phyloP scores from a whole-genome alignment of 495 filamentous ascomycete genomes.

The Aspergillus bridgeri region DNA sequence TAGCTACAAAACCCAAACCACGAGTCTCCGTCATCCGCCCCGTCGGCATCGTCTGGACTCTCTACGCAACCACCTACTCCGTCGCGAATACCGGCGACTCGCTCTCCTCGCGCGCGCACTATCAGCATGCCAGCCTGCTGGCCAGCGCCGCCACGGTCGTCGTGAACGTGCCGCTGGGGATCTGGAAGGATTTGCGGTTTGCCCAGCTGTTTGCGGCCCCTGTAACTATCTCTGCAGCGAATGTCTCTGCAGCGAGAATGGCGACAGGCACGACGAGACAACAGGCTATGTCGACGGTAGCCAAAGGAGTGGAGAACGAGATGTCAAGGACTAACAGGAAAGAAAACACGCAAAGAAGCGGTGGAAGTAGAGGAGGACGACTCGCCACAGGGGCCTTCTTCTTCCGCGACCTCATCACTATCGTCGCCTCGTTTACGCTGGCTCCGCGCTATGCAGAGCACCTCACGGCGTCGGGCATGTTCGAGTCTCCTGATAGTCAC shows the following conservation, averaged over 20 bases:
- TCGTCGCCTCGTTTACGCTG: conserved; percentile 38
- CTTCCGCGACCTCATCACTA: conserved; percentile 34
- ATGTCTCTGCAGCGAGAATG: background rate
- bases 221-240: too few relatives aligned
- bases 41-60: conserved; percentile 26
- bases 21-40: conserved; percentile 24
- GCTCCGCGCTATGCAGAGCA: conserved; percentile 18
- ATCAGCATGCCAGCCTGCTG: background rate
- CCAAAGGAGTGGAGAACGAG: conserved; percentile 1
- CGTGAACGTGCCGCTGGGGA: conserved; percentile 34
- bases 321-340: background rate
- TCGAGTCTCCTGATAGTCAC: background rate
- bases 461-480: background rate
- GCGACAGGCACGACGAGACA: conserved; percentile 10
- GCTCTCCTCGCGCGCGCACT: background rate
- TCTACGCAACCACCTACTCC: conserved; percentile 33
- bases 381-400: conserved; percentile 51
- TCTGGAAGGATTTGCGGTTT: conserved; percentile 39
- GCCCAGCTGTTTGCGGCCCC: conserved; percentile 27
- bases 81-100: conserved; percentile 35
- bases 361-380: background rate
- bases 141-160: conserved; percentile 25
- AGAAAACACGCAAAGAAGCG: too few relatives aligned
- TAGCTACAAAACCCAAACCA: conserved; percentile 16
- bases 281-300: conserved; percentile 13